phyloP scores from a whole-genome alignment of 1,284 basidiomycete genomes.

The Apiotrichum akiyoshidainum region DNA sequence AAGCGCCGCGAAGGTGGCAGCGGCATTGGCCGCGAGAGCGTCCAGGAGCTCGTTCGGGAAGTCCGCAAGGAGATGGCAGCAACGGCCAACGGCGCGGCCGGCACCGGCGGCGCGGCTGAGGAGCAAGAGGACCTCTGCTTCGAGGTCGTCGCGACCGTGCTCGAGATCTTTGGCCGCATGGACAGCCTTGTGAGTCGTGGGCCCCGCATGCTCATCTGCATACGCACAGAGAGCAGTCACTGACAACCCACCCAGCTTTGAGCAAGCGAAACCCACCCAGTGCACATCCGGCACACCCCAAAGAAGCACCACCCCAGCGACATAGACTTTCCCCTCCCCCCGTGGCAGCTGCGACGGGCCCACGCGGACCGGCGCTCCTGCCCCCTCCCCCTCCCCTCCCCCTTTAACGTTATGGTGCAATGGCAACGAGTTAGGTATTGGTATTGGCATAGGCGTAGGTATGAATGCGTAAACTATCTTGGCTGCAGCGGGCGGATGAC shows the following conservation, averaged over 20 bases:
- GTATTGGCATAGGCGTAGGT: neutral
- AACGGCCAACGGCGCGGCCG: slow-evolving; percentile 55
- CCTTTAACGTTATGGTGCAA: neutral
- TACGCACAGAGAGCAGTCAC: no score
- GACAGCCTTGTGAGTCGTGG: slow-evolving; percentile 64
- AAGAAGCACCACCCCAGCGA: neutral
- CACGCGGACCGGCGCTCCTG: no score
- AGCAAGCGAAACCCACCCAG: neutral
- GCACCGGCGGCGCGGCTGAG: slow-evolving; percentile 65
- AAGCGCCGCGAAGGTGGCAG: slow-evolving; percentile 46
- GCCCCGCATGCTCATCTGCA: neutral
- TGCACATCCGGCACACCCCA: neutral
- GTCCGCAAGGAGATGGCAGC: slow-evolving; percentile 69
- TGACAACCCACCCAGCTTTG: neutral
- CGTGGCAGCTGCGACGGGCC: no score
- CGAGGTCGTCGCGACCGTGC: slow-evolving; percentile 82
- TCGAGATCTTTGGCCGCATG: slow-evolving; percentile 83
- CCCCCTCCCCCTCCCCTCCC: no score
- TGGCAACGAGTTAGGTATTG: neutral
- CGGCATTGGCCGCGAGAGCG: slow-evolving; percentile 58
- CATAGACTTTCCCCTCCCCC: no score
- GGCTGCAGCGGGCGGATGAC: no score
- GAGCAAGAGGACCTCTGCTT: slow-evolving; percentile 72
- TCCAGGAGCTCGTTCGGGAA: slow-evolving; percentile 74
- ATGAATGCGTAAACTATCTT: neutral